Conservation (phyloP, 2,329 filamentous ascomycete genomes). For the Alternaria ethzedia region DNA sequence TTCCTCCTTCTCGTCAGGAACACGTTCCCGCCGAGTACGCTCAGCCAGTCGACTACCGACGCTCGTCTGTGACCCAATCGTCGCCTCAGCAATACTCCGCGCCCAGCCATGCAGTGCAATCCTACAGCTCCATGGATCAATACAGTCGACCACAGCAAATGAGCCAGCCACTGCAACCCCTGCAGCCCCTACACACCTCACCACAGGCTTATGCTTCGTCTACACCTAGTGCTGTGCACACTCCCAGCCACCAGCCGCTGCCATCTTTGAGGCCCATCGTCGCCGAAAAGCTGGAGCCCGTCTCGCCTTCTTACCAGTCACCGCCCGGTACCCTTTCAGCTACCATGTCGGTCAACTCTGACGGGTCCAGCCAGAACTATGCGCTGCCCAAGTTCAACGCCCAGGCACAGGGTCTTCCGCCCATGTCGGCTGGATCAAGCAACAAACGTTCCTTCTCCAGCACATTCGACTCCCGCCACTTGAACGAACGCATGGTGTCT, state of each 20-base stretch:
- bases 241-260: slow-evolving; percentile 45
- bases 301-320: slow-evolving; percentile 53
- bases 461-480: slow-evolving; percentile 54
- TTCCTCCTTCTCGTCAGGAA: slow-evolving; percentile 45
- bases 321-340: slow-evolving; percentile 41
- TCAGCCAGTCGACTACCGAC: slow-evolving; percentile 49
- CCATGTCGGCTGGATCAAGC: slow-evolving; percentile 36
- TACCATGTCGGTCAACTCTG: slow-evolving; percentile 44
- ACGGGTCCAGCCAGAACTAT: slow-evolving; percentile 35
- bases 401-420: slow-evolving; percentile 33
- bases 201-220: slow-evolving; percentile 41
- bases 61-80: slow-evolving; percentile 46
- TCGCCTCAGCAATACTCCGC: slow-evolving; percentile 45
- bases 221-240: slow-evolving; percentile 34
- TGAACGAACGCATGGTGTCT: slow-evolving; percentile 52
- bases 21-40: slow-evolving; percentile 47
- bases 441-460: slow-evolving; percentile 56
- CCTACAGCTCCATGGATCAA: slow-evolving; percentile 45
- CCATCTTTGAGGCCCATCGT: slow-evolving; percentile 50
- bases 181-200: slow-evolving; percentile 43
- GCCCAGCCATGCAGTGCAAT: slow-evolving; percentile 41
- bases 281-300: slow-evolving; percentile 50
- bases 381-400: slow-evolving; percentile 35
- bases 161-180: slow-evolving; percentile 41
- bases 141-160: slow-evolving; percentile 48